Conservation (phyloP, 164 flowering plant genomes). For the Vitis labrusca region DNA sequence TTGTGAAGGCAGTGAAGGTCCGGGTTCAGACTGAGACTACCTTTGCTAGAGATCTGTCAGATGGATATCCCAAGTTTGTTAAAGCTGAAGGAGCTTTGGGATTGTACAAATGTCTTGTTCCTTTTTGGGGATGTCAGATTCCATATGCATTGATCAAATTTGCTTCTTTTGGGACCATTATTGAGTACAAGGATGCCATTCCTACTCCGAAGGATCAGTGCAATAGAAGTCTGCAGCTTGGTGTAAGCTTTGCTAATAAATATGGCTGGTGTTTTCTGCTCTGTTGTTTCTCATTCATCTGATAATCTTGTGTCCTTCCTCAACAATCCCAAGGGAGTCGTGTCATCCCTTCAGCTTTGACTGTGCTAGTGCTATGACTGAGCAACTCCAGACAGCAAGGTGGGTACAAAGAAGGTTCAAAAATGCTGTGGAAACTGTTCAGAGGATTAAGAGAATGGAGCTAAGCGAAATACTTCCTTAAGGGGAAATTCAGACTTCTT, state of each 20-base stretch:
- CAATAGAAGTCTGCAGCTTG: conserved; percentile 69
- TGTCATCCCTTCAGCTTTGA: too few species aligned
- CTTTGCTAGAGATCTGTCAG: conserved; percentile 70
- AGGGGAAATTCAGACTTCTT: too few species aligned
- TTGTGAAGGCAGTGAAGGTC: conserved; percentile 76
- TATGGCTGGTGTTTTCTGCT: conserved; percentile 84
- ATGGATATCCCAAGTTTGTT: conserved; percentile 77
- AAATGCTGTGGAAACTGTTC: too few species aligned
- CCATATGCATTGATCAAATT: conserved; percentile 94
- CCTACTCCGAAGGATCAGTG: conserved; percentile 77
- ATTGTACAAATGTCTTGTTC: conserved; percentile 81
- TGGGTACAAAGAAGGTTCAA: too few species aligned
- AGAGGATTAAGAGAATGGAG: too few species aligned
- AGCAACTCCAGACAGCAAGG: too few species aligned
- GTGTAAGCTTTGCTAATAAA: conserved; percentile 82
- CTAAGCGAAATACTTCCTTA: too few species aligned
- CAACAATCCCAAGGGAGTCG: conserved; percentile 73
- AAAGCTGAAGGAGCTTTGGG: conserved; percentile 67
- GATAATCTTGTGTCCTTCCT: conserved; percentile 89
- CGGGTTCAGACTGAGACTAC: conserved; percentile 85
- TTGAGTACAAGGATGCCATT: conserved; percentile 78
- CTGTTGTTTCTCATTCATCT: conserved; percentile 86
- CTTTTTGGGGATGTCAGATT: conserved; percentile 84
- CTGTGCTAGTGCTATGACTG: too few species aligned
- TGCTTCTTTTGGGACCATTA: conserved; percentile 85